phyloP scores from a whole-genome alignment of 805 yeast species.

The Ascoidea rubescens region DNA sequence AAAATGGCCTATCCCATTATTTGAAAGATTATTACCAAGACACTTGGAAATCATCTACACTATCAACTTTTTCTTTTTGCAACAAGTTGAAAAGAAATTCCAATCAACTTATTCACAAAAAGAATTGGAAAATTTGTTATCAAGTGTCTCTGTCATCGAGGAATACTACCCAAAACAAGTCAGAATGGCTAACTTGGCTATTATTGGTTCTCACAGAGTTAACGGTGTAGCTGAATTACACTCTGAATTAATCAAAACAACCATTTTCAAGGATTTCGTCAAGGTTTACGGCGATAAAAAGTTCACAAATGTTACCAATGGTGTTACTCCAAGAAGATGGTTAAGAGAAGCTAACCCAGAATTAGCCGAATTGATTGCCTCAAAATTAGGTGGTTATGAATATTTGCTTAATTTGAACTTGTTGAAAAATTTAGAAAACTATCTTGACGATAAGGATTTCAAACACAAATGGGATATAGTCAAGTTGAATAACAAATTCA shows the following conservation, averaged over 20 bases:
- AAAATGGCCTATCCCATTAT: slow-evolving; percentile 83
- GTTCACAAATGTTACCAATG: slow-evolving; percentile 87
- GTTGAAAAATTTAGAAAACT: slow-evolving; percentile 54
- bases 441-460: slow-evolving; percentile 55
- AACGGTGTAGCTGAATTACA: slow-evolving; percentile 95
- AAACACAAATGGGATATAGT: slow-evolving; percentile 56
- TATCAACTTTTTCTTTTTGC: slow-evolving; percentile 67
- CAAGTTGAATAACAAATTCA: slow-evolving; percentile 54
- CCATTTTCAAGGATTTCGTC: slow-evolving; percentile 85
- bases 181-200: slow-evolving; percentile 86
- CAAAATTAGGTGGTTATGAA: slow-evolving; percentile 54
- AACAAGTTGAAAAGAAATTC: slow-evolving; percentile 59
- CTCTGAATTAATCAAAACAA: slow-evolving; percentile 78
- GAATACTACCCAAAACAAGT: slow-evolving; percentile 72
- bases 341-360: slow-evolving; percentile 84
- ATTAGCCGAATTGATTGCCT: slow-evolving; percentile 58
- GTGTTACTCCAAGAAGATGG: slow-evolving; percentile 96
- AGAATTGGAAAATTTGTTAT: slow-evolving; percentile 30
- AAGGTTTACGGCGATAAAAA: slow-evolving; percentile 67
- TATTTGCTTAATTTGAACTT: slow-evolving; percentile 54
- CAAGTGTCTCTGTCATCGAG: slow-evolving; percentile 73
- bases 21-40: slow-evolving; percentile 73
- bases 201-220: slow-evolving; percentile 84
- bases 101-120: slow-evolving; percentile 46
- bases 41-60: slow-evolving; percentile 85